Conservation (phyloP, 2,329 filamentous ascomycete species). For the Kalmusia sp. region DNA sequence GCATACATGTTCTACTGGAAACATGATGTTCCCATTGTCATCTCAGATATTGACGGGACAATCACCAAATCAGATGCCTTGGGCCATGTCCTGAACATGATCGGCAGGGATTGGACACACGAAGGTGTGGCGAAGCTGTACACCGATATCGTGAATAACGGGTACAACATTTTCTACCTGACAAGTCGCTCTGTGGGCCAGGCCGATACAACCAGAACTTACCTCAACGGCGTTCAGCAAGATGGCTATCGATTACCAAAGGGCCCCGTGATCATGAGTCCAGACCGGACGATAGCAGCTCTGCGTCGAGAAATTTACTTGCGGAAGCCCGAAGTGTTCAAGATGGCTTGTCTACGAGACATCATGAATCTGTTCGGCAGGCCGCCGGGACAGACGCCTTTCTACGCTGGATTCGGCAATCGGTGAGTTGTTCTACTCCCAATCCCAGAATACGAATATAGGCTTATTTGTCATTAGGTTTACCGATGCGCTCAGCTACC, state of each 20-base stretch:
- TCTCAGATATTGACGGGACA: constrained; percentile 97
- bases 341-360: constrained; percentile 96
- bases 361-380: constrained; percentile 83
- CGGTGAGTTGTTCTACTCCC: constrained; percentile 54
- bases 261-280: constrained; percentile 93
- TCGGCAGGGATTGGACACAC: constrained; percentile 98
- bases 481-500: constrained; percentile 94
- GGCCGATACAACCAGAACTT: constrained; percentile 87
- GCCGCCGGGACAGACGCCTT: constrained; percentile 73
- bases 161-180: constrained; percentile 98
- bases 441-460: not conserved
- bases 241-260: constrained; percentile 85
- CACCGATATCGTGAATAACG: constrained; percentile 91
- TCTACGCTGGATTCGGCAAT: constrained; percentile 97
- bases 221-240: constrained; percentile 87
- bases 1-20: constrained; percentile 96
- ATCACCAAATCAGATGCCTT: constrained; percentile 97
- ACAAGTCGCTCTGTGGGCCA: constrained; percentile 94
- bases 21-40: constrained; percentile 89
- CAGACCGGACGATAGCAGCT: constrained; percentile 93
- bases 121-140: constrained; percentile 96
- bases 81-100: constrained; percentile 94
- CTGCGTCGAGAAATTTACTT: constrained; percentile 91
- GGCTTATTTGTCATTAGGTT: constrained; percentile 50
- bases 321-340: constrained; percentile 97